Evolutionary conservation across 2,329 filamentous ascomycete species (phyloP), one percentile per base, ranked within the genome.

Genomic region (Calonectria crousiana): DNA sequence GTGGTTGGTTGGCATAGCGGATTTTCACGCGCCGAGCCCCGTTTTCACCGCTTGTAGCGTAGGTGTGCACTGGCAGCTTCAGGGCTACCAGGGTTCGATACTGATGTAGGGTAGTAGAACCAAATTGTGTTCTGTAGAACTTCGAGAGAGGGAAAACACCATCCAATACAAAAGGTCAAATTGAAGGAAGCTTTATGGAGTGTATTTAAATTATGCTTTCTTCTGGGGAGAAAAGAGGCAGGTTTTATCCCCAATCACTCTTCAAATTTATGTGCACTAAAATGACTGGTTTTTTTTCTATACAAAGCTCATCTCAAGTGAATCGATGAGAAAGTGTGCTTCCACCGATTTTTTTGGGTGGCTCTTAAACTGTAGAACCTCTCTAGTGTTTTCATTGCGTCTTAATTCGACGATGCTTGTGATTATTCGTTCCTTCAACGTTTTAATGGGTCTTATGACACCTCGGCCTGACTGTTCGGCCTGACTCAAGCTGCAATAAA

Each of bases 11-110:
- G 56, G 67, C 26, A 66, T 18, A 60, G 49, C 47, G 49, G 60
- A 64, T 65, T 71, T 56, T 65, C 36, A 34, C 52, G 9, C 28
- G n/a, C 52, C 52, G 16, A 5, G 36, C n/a, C 65, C 64, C 64
- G 64, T 72, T 67, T 72, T 65, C 65, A 72, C 70, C 69, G 69
- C 69, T 67, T 49, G 34, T 32, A 62, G 56, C 36, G 26, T 14
- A n/a, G 30, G 28, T 65, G 41, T 52, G 16, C 38, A 66, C 49
- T 64, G 32, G 53, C 23, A 64, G 44, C 67, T 41, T 49, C 34
- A 60, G 28, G 53, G 44, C 56, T 70, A 53, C 67, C 60, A 65
- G 60, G 60, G 41, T 62, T 44, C 44, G n/a, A 23, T 23, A 26
- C 30, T 4, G 26, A 62, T 62, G 56, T 62, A 62, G 56, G 56